These are phyloP conservation scores for Tripidium arundinaceum DNA, from an alignment of 202 grass and related monocot species.

Conservation along the genomic window DNA sequence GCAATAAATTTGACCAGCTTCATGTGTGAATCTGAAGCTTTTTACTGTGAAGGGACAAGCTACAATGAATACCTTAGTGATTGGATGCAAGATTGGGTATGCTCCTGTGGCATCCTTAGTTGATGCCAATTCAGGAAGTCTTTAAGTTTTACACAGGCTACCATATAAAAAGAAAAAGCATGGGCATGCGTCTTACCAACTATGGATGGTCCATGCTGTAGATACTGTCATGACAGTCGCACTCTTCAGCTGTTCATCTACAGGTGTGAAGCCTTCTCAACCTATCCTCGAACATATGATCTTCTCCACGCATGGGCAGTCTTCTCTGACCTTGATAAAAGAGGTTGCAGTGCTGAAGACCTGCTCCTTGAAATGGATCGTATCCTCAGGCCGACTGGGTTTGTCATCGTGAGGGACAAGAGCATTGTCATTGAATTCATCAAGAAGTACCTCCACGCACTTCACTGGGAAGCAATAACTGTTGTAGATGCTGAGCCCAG, in stretches of 20 bases:
- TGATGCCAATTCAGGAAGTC: neutral
- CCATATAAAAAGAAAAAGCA: neutral
- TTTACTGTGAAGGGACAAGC: neutral
- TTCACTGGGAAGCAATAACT: slow-evolving; percentile 79
- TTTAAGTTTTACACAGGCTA: too few species aligned
- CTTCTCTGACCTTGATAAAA: slow-evolving; percentile 88
- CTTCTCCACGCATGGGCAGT: slow-evolving; percentile 99
- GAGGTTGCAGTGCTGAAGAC: slow-evolving; percentile 91
- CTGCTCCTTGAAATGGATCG: slow-evolving; percentile 94
- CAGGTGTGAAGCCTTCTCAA: slow-evolving; percentile 96
- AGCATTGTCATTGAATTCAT: slow-evolving; percentile 59
- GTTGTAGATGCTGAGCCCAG: slow-evolving; percentile 58
- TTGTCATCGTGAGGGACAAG: slow-evolving; percentile 81
- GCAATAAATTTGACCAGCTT: slow-evolving; percentile 22
- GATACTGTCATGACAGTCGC: neutral
- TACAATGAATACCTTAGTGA: neutral
- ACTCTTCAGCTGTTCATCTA: neutral
- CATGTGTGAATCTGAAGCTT: neutral
- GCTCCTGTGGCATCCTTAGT: neutral
- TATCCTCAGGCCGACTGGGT: slow-evolving; percentile 79
- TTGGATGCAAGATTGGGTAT: neutral
- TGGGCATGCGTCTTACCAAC: neutral
- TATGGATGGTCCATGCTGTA: neutral
- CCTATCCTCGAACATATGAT: slow-evolving; percentile 97
- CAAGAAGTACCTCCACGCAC: slow-evolving; percentile 63